Conservation (phyloP, 2,329 filamentous ascomycete species). For the Diaporthe eres region DNA sequence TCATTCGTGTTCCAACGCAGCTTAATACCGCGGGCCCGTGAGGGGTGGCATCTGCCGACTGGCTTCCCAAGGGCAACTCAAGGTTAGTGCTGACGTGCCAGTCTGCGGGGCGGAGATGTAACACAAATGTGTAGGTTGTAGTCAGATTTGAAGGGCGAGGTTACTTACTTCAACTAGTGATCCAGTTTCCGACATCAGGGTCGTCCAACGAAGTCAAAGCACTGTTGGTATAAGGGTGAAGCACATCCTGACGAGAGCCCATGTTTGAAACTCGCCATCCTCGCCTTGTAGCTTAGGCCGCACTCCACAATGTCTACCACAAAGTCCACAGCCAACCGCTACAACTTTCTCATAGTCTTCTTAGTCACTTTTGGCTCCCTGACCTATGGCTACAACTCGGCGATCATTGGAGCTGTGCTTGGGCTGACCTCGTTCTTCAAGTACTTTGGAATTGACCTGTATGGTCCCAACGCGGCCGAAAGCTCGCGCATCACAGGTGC, state of each 20-base stretch:
- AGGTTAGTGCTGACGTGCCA: slow-evolving; percentile 10
- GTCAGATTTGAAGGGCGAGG: slow-evolving; percentile 4
- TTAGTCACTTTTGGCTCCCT: slow-evolving; percentile 46
- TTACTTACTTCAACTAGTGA: neutral
- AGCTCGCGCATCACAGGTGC: slow-evolving; percentile 37
- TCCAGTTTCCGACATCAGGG: neutral
- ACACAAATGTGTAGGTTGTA: neutral
- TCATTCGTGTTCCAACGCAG: neutral
- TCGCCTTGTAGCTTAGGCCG: neutral
- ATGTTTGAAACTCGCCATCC: neutral
- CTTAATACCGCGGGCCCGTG: neutral
- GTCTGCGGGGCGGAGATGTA: slow-evolving; percentile 5
- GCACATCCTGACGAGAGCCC: too few relatives aligned
- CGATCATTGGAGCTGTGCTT: slow-evolving; percentile 45
- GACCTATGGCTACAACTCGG: slow-evolving; percentile 46
- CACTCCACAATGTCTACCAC: neutral
- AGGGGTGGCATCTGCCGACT: neutral
- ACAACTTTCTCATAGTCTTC: slow-evolving; percentile 41
- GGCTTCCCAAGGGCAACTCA: neutral
- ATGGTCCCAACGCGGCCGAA: slow-evolving; percentile 28
- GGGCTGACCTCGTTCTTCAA: slow-evolving; percentile 43
- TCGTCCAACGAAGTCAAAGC: neutral
- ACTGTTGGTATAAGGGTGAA: neutral
- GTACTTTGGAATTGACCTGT: slow-evolving; percentile 44
- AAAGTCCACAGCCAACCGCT: slow-evolving; percentile 6